Base-by-base conservation (phyloP, 129 eudicot species). In the Mikania micrantha region DNA sequence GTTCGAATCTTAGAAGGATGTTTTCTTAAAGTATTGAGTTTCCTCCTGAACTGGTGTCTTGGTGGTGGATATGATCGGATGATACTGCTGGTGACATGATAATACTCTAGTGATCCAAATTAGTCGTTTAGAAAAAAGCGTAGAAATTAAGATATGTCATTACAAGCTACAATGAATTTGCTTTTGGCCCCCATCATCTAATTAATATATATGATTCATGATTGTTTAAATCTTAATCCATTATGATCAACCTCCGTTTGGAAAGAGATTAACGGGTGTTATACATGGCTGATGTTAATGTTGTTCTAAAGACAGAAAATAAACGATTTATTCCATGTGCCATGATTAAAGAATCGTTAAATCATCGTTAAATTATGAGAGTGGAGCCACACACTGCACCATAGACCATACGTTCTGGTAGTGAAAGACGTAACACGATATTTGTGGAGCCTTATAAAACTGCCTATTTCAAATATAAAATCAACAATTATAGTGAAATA, bases 211-310 rank as follows among this genome's bases (percentile, higher is more conserved):
- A n/a, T n/a, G n/a, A n/a, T n/a, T n/a, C n/a, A 32, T 32, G 25
- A 2, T 64, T 22, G 28, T 25, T 42, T 65, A 42, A 10, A 63
- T 63, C 52, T 40, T 39, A 68, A 52, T 50, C 63, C 35, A 32
- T 50, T 53, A 39, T 68, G 40, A 49, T 71, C 41, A 71, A 11
- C 12, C 45, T 9, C 39, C 68, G 31, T 60, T 60, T 72, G 64
- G 77, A 72, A 72, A 60, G 39, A 47, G 76, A 72, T 47, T 72
- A 72, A 16, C 39, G 47, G 69, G 36, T 32, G n/a, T 32, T n/a
- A 63, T 50, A 73, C 64, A 48, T 73, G 70, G 62, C 63, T 63
- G 39, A 20, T 73, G 70, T 62, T 62, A 73, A 48, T 73, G 77
- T 62, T 73, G 64, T 73, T 63, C 71, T 49, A 73, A 35, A 73